phyloP scores from a whole-genome alignment of 306 rosid species.

The Carpinus fangiana region DNA sequence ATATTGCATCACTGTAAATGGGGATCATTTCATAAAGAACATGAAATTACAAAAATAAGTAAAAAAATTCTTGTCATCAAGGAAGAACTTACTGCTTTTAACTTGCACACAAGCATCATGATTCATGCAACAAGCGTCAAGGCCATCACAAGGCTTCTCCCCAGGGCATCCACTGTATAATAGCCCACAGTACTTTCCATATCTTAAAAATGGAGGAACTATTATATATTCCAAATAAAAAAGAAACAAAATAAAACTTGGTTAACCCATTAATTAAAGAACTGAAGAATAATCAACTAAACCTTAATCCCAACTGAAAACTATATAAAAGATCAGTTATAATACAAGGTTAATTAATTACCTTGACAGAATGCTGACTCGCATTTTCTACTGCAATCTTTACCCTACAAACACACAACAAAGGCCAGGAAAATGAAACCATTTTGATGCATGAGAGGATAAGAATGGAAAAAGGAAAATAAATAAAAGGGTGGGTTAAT shows the following conservation, averaged over 20 bases:
- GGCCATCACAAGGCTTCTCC: slow-evolving; percentile 93
- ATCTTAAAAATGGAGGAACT: slow-evolving; percentile 89
- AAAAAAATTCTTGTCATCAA: too few species aligned
- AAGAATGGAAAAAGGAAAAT: not conserved
- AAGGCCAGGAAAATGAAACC: not conserved
- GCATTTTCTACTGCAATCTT: slow-evolving; percentile 78
- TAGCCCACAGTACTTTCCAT: slow-evolving; percentile 93
- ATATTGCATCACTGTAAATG: too few species aligned
- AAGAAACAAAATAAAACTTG: not conserved
- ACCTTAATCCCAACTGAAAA: not conserved
- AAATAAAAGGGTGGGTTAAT: not conserved
- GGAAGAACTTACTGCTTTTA: slow-evolving; percentile 62
- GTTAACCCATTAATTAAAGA: not conserved
- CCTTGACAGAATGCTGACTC: slow-evolving; percentile 95
- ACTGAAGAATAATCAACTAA: not conserved
- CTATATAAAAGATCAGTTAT: not conserved
- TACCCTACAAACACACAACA: slow-evolving; percentile 51
- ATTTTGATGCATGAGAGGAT: not conserved
- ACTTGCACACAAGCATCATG: slow-evolving; percentile 78
- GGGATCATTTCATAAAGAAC: too few species aligned
- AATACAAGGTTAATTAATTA: slow-evolving; percentile 30
- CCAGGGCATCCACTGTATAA: slow-evolving; percentile 93
- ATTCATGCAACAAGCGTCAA: slow-evolving; percentile 88
- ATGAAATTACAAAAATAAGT: too few species aligned
- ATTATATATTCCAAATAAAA: not conserved